Percentiles rank a stretch among this genome's conserved stretches.
phyloP scores from a whole-genome alignment of 192 early-diverging fungal species.

The Phlyctochytrium arcticum region DNA sequence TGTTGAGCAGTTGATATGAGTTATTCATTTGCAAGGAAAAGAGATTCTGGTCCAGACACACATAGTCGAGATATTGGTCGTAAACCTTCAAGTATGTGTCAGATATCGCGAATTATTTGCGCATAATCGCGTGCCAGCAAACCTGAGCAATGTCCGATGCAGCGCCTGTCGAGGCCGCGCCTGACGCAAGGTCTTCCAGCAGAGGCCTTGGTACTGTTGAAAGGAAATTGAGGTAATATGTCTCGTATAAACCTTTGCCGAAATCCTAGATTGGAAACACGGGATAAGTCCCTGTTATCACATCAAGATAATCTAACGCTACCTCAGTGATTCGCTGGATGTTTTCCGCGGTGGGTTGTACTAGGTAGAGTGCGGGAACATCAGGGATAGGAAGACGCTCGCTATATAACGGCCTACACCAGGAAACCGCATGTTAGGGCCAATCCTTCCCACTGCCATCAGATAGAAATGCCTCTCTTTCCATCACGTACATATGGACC shows the following conservation, averaged over 20 bases:
- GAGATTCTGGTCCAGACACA: constrained; percentile 86
- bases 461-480: too few relatives aligned
- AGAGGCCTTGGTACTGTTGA: constrained; percentile 79
- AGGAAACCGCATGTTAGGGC: too few relatives aligned
- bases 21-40: constrained; percentile 85
- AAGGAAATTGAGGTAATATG: constrained; percentile 95
- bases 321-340: constrained; percentile 78
- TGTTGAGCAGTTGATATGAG: constrained; percentile 79
- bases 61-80: constrained; percentile 96
- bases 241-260: constrained; percentile 84
- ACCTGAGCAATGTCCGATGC: constrained; percentile 80
- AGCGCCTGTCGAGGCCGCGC: constrained; percentile 69
- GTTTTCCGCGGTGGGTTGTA: constrained; percentile 85
- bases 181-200: constrained; percentile 90
- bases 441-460: too few relatives aligned
- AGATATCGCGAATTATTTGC: neutral
- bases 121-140: neutral
- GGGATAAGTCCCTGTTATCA: neutral
- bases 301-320: neutral
- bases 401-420: constrained; percentile 66
- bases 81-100: constrained; percentile 62
- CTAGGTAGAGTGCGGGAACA: constrained; percentile 96
- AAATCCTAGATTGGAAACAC: constrained; percentile 68
- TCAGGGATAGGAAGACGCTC: constrained; percentile 89
- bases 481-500: constrained; percentile 85